These are phyloP conservation scores for Xanthoconium stramineum DNA, from an alignment of 768 basidiomycete species.

Conservation along the genomic window DNA sequence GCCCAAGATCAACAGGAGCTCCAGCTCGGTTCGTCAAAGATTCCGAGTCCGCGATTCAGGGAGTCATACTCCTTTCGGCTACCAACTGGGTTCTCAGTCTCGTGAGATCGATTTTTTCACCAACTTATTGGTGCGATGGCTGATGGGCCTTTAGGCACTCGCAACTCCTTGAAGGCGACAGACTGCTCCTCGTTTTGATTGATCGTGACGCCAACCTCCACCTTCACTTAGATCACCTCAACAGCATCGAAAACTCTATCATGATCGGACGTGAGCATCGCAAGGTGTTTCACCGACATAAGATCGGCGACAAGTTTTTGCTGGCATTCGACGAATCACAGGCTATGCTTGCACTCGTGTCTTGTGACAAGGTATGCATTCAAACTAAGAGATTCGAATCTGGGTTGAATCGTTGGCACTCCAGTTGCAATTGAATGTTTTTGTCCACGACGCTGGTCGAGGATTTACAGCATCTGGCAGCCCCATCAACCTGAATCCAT, in stretches of 20 bases:
- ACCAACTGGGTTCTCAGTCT: constrained; percentile 22
- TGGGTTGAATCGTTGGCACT: not conserved
- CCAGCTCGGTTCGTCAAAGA: constrained; percentile 20
- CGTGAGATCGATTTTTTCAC: constrained; percentile 9
- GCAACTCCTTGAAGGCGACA: constrained; percentile 41
- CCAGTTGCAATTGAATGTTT: constrained; percentile 44
- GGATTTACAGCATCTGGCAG: constrained; percentile 42
- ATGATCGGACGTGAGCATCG: constrained; percentile 19
- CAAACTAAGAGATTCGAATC: not conserved
- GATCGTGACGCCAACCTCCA: constrained; percentile 31
- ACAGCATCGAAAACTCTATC: constrained; percentile 35
- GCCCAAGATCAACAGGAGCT: constrained; percentile 28
- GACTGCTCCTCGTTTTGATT: constrained; percentile 39
- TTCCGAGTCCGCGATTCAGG: constrained; percentile 26
- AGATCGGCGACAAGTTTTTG: constrained; percentile 43
- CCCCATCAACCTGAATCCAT: constrained; percentile 40
- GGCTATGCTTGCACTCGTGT: constrained; percentile 45
- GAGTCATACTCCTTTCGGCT: constrained; percentile 26
- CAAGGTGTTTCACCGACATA: constrained; percentile 40
- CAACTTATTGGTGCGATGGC: not conserved
- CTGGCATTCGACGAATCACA: constrained; percentile 53
- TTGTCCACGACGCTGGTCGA: constrained; percentile 46
- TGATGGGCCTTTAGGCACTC: constrained; percentile 24
- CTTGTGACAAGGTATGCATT: constrained; percentile 38
- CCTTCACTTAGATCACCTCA: constrained; percentile 37